These are phyloP conservation scores for Lepiota venenata DNA, from an alignment of 768 basidiomycete species.

Conservation along the genomic window DNA sequence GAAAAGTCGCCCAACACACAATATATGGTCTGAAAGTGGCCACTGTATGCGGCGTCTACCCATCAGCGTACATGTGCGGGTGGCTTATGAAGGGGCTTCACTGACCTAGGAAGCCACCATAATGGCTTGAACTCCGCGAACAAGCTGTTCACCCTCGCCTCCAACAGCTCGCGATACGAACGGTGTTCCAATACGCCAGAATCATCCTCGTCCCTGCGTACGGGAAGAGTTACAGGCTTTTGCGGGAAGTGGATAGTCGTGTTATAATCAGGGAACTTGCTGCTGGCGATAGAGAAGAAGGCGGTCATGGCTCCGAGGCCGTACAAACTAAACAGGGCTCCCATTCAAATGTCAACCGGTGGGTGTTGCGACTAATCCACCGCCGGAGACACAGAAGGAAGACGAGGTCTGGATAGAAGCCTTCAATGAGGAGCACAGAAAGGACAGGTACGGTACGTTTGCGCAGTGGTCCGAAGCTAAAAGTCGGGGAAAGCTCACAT, in stretches of 20 bases:
- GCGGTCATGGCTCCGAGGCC: conserved; percentile 32
- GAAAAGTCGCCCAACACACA: conserved; percentile 61
- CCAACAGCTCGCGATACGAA: conserved; percentile 37
- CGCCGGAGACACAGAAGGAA: too few relatives aligned
- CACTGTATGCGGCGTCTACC: conserved; percentile 30
- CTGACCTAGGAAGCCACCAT: conserved; percentile 50
- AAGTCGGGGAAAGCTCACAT: too few relatives aligned
- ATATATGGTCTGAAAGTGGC: conserved; percentile 63
- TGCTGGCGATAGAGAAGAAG: conserved; percentile 26
- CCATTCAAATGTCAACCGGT: conserved; percentile 5
- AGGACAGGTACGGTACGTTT: too few relatives aligned
- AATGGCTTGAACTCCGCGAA: conserved; percentile 39
- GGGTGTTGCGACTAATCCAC: too few relatives aligned
- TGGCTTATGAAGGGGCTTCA: neutral
- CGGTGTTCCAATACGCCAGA: conserved; percentile 29
- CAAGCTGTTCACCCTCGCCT: conserved; percentile 39
- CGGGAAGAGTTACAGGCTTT: conserved; percentile 32
- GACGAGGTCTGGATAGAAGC: too few relatives aligned
- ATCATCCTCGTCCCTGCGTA: conserved; percentile 26
- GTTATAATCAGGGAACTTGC: conserved; percentile 17
- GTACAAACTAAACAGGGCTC: conserved; percentile 24
- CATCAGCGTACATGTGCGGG: neutral
- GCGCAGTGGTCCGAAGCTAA: too few relatives aligned
- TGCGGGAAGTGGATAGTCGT: conserved; percentile 36
- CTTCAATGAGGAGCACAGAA: too few relatives aligned